These are phyloP conservation scores for Adenanthera pavonina DNA, from an alignment of 306 rosid species.

Conservation along the genomic window DNA sequence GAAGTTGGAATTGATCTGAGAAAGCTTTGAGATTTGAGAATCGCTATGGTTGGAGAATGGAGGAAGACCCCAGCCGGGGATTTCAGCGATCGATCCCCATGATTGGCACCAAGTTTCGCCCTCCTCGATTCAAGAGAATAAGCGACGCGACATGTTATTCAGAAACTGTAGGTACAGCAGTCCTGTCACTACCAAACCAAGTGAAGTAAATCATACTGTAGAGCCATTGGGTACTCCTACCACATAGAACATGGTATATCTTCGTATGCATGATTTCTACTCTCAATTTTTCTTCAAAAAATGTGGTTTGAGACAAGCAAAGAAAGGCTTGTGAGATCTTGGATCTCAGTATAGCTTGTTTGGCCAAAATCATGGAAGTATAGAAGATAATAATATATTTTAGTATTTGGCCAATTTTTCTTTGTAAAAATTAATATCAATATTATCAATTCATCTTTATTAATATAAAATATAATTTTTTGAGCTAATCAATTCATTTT, in stretches of 20 bases:
- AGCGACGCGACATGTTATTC: slow-evolving; percentile 62
- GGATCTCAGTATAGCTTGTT: neutral
- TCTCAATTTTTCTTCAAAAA: neutral
- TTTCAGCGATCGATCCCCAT: slow-evolving; percentile 5
- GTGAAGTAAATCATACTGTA: neutral
- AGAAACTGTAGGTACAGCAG: slow-evolving; percentile 47
- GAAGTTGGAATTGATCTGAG: neutral
- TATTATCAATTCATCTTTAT: neutral
- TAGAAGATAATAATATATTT: neutral
- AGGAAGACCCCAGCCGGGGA: slow-evolving; percentile 4
- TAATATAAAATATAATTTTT: too few relatives aligned
- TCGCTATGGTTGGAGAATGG: neutral
- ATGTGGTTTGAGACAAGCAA: neutral
- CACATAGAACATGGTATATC: neutral
- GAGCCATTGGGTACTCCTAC: neutral
- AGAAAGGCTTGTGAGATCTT: neutral
- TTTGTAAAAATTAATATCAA: neutral
- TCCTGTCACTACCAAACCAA: slow-evolving; percentile 34
- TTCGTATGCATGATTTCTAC: neutral
- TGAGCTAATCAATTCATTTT: too few relatives aligned
- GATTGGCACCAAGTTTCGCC: slow-evolving; percentile 32
- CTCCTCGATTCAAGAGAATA: slow-evolving; percentile 68
- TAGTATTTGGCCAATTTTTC: neutral
- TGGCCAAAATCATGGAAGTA: neutral
- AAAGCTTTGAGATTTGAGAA: neutral